Evolutionary conservation across 2,329 filamentous ascomycete species (phyloP), one percentile per base, ranked within the genome.

Genomic region (Rugonectria rugulosa): DNA sequence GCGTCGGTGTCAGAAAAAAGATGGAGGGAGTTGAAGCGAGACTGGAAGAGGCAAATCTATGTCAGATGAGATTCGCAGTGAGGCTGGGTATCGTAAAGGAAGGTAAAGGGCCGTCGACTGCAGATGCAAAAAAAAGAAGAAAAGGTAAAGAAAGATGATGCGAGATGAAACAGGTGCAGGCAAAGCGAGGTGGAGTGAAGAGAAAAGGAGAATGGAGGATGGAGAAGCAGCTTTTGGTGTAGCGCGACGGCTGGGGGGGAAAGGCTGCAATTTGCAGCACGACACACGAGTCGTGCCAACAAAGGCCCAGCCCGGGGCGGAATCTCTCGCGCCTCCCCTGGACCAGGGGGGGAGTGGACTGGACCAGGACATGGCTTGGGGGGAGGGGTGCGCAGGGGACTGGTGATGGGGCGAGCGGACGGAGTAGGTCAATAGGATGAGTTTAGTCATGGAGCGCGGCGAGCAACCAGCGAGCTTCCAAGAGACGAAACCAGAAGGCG

Each of bases 201-300:
- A 67, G 62, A 67, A 68, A 65, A 67, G 65, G 65, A 68, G 65
- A 40, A 68, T 67, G 63, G 51, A 58, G 56, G 53, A 56, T 56
- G 56, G 58, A 65, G 57, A 63, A 52, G 62, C 62, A 67, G 63
- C 56, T 66, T 66, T 65, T 62, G 65, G 65, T 59, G 65, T 66
- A 65, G 65, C 57, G 64, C 50, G 59, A 58, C 53, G 60, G 59
- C 60, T 65, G 62, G 65, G 63, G 65, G 63, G 63, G 51, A 57
- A 62, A 65, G 57, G 64, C 65, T 67, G 66, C 64, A 68, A 68
- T 68, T 68, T 68, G 66, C 54, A 62, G 58, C 65, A 67, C 60
- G 64, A 68, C 65, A 67, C 65, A 68, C 65, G 65, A 68, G 65
- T 68, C 65, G 65, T 68, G 65, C 65, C 60, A 62, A 60, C 61